phyloP scores from a whole-genome alignment of 1,139 yeast genomes.

The Candida tunisiensis region DNA sequence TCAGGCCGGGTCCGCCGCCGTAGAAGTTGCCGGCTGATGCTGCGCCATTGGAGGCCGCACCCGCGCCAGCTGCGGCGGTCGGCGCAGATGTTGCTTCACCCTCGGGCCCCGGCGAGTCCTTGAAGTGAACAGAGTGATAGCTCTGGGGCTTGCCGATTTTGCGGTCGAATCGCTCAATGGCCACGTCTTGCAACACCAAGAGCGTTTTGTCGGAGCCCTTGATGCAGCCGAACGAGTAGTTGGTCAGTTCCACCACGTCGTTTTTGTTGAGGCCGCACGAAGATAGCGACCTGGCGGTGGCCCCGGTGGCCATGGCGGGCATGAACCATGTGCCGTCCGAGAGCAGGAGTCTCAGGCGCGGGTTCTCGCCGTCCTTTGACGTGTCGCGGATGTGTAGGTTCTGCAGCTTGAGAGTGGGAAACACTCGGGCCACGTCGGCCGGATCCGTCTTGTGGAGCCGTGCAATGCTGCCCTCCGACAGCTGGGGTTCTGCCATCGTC shows the following conservation, averaged over 20 bases:
- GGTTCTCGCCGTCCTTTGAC: not conserved
- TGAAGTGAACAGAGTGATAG: no score
- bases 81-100: not conserved
- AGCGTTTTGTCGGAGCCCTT: slow-evolving; percentile 1
- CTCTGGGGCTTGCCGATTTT: slow-evolving; percentile 1
- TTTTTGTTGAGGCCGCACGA: slow-evolving; percentile 1
- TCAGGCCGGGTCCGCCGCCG: slow-evolving; percentile 1
- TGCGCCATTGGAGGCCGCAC: slow-evolving; percentile 1
- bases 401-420: not conserved
- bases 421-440: not conserved
- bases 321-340: slow-evolving; percentile 2
- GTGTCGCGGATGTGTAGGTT: no score
- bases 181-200: not conserved
- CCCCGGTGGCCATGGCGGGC: slow-evolving; percentile 1
- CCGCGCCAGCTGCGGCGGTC: slow-evolving; percentile 1
- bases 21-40: slow-evolving; percentile 1
- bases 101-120: not conserved
- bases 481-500: not conserved
- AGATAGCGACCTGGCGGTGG: not conserved
- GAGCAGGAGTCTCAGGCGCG: not conserved
- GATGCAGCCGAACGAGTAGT: not conserved
- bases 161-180: not conserved
- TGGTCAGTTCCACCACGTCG: slow-evolving; percentile 2
- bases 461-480: not conserved
- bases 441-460: not conserved